Base-by-base conservation (phyloP, 768 basidiomycete species). In the Tulasnella sp. region DNA sequence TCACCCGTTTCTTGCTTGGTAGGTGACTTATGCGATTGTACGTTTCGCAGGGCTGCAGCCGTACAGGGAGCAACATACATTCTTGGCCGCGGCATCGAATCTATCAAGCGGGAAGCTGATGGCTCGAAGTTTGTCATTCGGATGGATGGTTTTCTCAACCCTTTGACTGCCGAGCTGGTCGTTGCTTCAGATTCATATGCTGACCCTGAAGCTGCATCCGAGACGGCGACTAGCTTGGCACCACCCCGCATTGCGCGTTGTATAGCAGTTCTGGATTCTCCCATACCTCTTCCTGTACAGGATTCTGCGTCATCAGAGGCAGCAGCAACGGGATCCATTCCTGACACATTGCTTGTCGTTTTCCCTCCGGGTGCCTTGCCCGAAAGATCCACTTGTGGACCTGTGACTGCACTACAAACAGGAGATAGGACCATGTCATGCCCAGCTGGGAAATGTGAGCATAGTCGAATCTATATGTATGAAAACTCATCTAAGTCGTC, bases 361-460 rank as follows among this genome's bases (percentile, higher is more conserved):
- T 87, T 89, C 56, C 83, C 88, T 0, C 89, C 88, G 1, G 68
- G 67, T 1, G 74, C 77, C 0, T 59, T 84, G 10, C 37, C 22
- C 1, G 29, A 15, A 12, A 27, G 45, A 22, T 43, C 35, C 4
- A 6, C 47, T 62, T 1, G 62, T 55, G 34, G 75, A 70, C 24
- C 78, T 3, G 80, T 76, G 2, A 79, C 78, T 41, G 77, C 72
- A 1, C 64, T 91, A 29, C 67, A 83, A 19, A 75, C 78, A 1
- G 89, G 88, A 2, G 76, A 81, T 59, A 79, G 76, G 7, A 80
- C 80, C 12, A 68, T 87, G 67, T 79, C 82, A 4, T 72, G 83
- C 19, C 89, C 89, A 0, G 67, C 70, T 43, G 83, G 77, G 2
- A 80, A 79, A 71, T 83, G 85, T 82, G 59, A 58, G 79, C 68